Conservation (phyloP, 495 filamentous ascomycete genomes). For the Bryoglossum gracile region DNA sequence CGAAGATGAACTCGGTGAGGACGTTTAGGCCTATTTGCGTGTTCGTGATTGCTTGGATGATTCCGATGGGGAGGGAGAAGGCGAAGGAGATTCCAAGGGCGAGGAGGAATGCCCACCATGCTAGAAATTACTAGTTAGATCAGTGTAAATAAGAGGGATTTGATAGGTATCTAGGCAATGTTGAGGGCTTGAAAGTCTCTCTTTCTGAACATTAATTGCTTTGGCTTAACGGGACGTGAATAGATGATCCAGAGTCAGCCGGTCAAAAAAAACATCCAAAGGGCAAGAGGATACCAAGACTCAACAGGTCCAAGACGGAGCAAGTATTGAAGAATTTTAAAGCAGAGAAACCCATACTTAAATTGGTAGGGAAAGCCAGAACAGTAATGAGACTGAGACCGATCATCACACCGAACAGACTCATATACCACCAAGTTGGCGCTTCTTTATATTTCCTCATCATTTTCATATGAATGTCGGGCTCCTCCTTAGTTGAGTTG, state of each 20-base stretch:
- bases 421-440: slow-evolving; percentile 49
- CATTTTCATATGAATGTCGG: slow-evolving; percentile 46
- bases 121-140: slow-evolving; percentile 27
- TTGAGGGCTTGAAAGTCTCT: background rate
- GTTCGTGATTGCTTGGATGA: slow-evolving; percentile 60
- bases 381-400: slow-evolving; percentile 55
- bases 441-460: slow-evolving; percentile 54
- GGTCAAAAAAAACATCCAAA: background rate
- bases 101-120: slow-evolving; percentile 62
- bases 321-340: background rate
- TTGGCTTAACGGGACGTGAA: too few species aligned
- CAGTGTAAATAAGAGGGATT: background rate
- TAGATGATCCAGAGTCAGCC: too few species aligned
- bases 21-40: slow-evolving; percentile 63
- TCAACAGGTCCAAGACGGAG: background rate
- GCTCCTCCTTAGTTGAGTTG: slow-evolving; percentile 16
- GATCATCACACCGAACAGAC: slow-evolving; percentile 47
- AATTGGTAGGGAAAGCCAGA: slow-evolving; percentile 55
- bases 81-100: slow-evolving; percentile 50
- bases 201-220: too few species aligned
- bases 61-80: slow-evolving; percentile 49
- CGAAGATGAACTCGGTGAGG: slow-evolving; percentile 64
- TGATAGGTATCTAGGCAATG: background rate
- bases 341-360: slow-evolving; percentile 3
- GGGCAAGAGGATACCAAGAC: background rate